phyloP scores from a whole-genome alignment of 768 basidiomycete genomes.

The Amanita exitialis region DNA sequence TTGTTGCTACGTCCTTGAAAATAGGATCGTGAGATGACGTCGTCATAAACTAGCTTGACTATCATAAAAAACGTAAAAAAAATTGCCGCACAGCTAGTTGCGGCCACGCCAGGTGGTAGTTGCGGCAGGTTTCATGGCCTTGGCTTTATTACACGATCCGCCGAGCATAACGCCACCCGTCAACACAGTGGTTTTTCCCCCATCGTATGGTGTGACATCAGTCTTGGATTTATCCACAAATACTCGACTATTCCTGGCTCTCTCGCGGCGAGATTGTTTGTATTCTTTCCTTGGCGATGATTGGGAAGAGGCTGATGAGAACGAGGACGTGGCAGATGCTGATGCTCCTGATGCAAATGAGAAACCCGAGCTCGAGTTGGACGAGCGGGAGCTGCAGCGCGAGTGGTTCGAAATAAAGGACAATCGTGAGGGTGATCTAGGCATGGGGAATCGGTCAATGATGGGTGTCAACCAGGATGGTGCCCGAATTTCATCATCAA shows the following conservation, averaged over 20 bases:
- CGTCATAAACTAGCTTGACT: constrained; percentile 8
- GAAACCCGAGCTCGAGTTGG: constrained; percentile 56
- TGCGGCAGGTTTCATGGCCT: constrained; percentile 17
- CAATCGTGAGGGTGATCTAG: constrained; percentile 48
- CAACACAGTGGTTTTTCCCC: constrained; percentile 81
- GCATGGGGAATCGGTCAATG: constrained; percentile 45
- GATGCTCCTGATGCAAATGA: constrained; percentile 46
- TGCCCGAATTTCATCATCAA: constrained; percentile 59
- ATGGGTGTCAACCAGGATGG: constrained; percentile 65
- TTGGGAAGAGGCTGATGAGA: constrained; percentile 30
- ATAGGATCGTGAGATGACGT: constrained; percentile 5
- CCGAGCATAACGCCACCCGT: constrained; percentile 85
- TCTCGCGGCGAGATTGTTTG: constrained; percentile 60
- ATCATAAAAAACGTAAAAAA: constrained; percentile 7
- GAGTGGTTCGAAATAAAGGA: constrained; percentile 55
- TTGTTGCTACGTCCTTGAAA: constrained; percentile 1
- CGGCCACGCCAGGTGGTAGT: constrained; percentile 47
- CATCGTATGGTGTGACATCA: constrained; percentile 79
- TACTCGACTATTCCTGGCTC: constrained; percentile 57
- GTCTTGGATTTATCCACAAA: constrained; percentile 67
- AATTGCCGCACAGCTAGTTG: constrained; percentile 22
- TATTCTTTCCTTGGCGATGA: constrained; percentile 20
- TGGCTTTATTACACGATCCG: constrained; percentile 22
- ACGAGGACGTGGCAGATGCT: constrained; percentile 19
- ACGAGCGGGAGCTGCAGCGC: constrained; percentile 62